Evolutionary conservation across 352 stramenopile genomes (phyloP), one percentile per base, ranked within the genome.

Genomic region (Phytophthora chlamydospora): DNA sequence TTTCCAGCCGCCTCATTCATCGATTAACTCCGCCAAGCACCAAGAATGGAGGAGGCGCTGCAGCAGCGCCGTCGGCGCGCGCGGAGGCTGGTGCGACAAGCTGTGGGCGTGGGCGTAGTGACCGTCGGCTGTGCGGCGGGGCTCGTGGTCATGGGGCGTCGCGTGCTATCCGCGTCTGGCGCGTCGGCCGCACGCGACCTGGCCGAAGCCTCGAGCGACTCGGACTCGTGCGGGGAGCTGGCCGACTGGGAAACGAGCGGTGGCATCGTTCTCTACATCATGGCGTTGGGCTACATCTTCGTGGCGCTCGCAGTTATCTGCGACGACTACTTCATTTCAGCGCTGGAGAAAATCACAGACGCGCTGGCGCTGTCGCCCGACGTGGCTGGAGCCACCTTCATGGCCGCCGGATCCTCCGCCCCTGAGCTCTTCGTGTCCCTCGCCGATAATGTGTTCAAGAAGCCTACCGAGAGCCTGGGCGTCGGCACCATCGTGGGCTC

Each of bases 321-420:
- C 51, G 89, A 96, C 67, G 89, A 96, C 68, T 96, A 95, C 69
- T 90, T 96, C 31, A 86, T 93, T 31, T 78, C 84, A 11, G 52
- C 88, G 31, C 73, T 96, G 16, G 88, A 96, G 59, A 80, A 78
- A 42, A 85, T 96, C 48, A 84, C 83, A 3, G 82, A 88, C n/a
- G 57, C 54, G 3, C 43, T 90, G 19, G 68, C 55, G 19, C 68
- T 96, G 17, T 88, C 83, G 12, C 75, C 87, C 32, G 85, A 96
- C 52, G 85, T 94, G 17, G 85, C 84, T 4, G 85, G 85, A 53
- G 88, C 88, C 6, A 93, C 85, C 1, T 95, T 96, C 66, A 90
- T 96, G 78, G 88, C 88, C 4, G 84, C 88, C 0, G 85, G 88
- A 3, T 92, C 82, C 5, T 91, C 88, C 11, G 86, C 88, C 13